These are phyloP conservation scores for Fusarium compactum DNA, from an alignment of 2,329 filamentous ascomycete species.

Conservation along the genomic window DNA sequence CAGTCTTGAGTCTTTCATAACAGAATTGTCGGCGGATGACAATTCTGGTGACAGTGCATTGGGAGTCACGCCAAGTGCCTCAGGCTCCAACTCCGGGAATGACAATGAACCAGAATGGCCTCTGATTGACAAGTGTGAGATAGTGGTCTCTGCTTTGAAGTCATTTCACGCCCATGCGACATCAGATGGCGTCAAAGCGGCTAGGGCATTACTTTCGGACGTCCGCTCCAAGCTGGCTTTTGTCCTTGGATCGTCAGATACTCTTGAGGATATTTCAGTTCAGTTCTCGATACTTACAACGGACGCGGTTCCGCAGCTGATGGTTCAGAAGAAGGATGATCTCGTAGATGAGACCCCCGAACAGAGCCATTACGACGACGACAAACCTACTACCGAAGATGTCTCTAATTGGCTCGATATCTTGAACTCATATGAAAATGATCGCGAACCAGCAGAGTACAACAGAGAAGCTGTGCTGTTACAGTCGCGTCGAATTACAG, in stretches of 20 bases:
- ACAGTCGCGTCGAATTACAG: slow-evolving; percentile 37
- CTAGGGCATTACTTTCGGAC: slow-evolving; percentile 33
- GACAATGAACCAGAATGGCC: slow-evolving; percentile 34
- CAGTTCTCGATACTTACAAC: slow-evolving; percentile 39
- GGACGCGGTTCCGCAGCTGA: slow-evolving; percentile 35
- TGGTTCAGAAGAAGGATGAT: slow-evolving; percentile 9
- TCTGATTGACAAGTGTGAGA: slow-evolving; percentile 38
- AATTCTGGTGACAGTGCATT: slow-evolving; percentile 21
- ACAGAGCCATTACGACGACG: slow-evolving; percentile 3
- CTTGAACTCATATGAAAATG: slow-evolving; percentile 38
- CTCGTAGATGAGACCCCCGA: slow-evolving; percentile 3
- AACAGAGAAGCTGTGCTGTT: slow-evolving; percentile 42
- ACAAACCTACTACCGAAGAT: slow-evolving; percentile 27
- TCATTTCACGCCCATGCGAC: slow-evolving; percentile 28
- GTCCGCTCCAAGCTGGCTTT: slow-evolving; percentile 44
- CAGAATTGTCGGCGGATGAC: slow-evolving; percentile 33
- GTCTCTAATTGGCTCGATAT: slow-evolving; percentile 40
- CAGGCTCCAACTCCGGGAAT: slow-evolving; percentile 1
- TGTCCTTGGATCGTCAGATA: slow-evolving; percentile 44
- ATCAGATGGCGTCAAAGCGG: slow-evolving; percentile 39
- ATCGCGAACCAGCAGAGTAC: slow-evolving; percentile 48
- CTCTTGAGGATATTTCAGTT: slow-evolving; percentile 38
- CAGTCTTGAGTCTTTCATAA: slow-evolving; percentile 43
- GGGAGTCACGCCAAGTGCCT: slow-evolving; percentile 7
- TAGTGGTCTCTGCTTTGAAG: slow-evolving; percentile 33